Evolutionary conservation across 208 protist genomes (phyloP).

Genomic region (Acanthamoeba pearcei): DNA sequence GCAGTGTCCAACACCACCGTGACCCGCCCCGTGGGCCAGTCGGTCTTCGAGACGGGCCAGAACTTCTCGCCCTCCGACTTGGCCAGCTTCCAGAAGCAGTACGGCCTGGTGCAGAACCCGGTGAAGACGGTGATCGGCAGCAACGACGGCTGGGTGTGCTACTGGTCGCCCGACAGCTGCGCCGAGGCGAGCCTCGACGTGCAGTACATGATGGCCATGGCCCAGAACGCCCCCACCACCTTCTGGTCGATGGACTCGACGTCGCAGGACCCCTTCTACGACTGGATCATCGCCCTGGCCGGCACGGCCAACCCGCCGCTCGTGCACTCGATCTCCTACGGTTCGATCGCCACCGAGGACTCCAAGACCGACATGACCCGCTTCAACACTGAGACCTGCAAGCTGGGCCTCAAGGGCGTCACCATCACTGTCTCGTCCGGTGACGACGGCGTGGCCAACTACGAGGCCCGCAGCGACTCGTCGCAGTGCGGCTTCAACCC

Average conservation of each 20-base stretch:
- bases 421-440: constrained; percentile 79
- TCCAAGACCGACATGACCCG: neutral
- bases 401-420: constrained; percentile 76
- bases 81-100: constrained; percentile 30
- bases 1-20: constrained; percentile 15
- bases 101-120: neutral
- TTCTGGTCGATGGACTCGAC: constrained; percentile 76
- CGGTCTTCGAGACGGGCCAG: constrained; percentile 57
- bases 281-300: constrained; percentile 74
- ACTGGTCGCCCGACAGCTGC: constrained; percentile 29
- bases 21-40: neutral
- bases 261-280: constrained; percentile 31
- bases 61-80: constrained; percentile 17
- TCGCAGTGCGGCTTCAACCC: constrained; percentile 78
- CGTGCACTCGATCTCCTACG: constrained; percentile 72
- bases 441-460: constrained; percentile 80
- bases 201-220: constrained; percentile 74
- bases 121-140: neutral
- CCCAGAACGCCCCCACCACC: neutral
- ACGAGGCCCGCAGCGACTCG: constrained; percentile 59
- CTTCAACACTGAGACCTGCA: constrained; percentile 58
- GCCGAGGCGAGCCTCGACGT: constrained; percentile 60
- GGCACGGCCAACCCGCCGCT: constrained; percentile 20
- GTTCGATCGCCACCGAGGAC: constrained; percentile 50
- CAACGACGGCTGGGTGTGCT: too few relatives aligned